These are phyloP conservation scores for Mycena polygramma DNA, from an alignment of 768 basidiomycete genomes.

Conservation along the genomic window DNA sequence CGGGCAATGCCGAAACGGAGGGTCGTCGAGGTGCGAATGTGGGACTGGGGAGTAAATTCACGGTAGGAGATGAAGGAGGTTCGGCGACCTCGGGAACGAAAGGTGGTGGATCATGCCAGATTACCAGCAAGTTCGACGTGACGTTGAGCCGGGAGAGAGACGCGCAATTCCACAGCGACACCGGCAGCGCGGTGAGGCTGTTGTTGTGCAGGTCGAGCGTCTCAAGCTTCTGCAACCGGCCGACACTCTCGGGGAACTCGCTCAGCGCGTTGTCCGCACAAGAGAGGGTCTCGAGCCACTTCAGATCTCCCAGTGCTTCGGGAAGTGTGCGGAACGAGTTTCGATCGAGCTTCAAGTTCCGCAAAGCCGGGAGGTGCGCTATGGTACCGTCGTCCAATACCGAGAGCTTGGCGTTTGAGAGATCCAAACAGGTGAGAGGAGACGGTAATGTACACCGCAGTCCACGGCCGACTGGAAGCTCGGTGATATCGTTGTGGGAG, in stretches of 20 bases:
- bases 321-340: slow-evolving; percentile 92
- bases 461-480: slow-evolving; percentile 71
- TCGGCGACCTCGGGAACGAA: slow-evolving; percentile 44
- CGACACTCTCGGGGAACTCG: slow-evolving; percentile 80
- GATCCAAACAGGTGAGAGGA: slow-evolving; percentile 81
- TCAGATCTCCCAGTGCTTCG: slow-evolving; percentile 81
- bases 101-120: slow-evolving; percentile 76
- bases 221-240: slow-evolving; percentile 79
- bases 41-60: slow-evolving; percentile 42
- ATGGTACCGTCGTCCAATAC: slow-evolving; percentile 82
- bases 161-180: slow-evolving; percentile 88
- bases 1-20: slow-evolving; percentile 41
- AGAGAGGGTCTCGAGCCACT: slow-evolving; percentile 77
- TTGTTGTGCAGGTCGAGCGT: slow-evolving; percentile 93
- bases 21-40: slow-evolving; percentile 43
- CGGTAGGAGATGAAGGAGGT: slow-evolving; percentile 57
- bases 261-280: slow-evolving; percentile 93
- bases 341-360: slow-evolving; percentile 81
- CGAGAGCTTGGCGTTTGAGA: slow-evolving; percentile 91
- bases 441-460: slow-evolving; percentile 58
- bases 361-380: slow-evolving; percentile 78
- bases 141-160: slow-evolving; percentile 82
- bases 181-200: slow-evolving; percentile 81
- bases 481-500: slow-evolving; percentile 91
- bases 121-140: slow-evolving; percentile 86